These are phyloP conservation scores for Aspergillus arachidicola DNA, from an alignment of 2,329 filamentous ascomycete genomes.

Conservation along the genomic window DNA sequence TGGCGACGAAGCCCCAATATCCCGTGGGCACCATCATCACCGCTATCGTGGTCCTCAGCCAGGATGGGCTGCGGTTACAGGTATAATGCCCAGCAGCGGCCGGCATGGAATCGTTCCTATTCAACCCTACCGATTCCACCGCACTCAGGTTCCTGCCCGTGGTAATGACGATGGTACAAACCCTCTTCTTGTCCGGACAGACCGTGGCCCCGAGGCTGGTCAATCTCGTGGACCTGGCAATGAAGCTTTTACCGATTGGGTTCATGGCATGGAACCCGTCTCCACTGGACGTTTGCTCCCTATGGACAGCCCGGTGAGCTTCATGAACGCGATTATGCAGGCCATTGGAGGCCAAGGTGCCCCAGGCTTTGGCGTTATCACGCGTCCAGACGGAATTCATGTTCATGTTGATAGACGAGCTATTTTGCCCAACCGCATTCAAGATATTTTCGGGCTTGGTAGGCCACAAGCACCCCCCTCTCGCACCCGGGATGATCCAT, in stretches of 20 bases:
- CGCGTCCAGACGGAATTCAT: slow-evolving; percentile 55
- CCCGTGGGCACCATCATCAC: slow-evolving; percentile 50
- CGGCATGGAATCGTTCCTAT: slow-evolving; percentile 46
- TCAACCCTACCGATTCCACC: slow-evolving; percentile 48
- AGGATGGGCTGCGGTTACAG: slow-evolving; percentile 66
- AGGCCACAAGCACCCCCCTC: slow-evolving; percentile 33
- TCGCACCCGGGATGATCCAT: slow-evolving; percentile 51
- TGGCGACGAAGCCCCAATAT: slow-evolving; percentile 53
- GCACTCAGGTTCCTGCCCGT: slow-evolving; percentile 51
- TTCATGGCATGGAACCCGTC: slow-evolving; percentile 53
- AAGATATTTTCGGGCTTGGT: slow-evolving; percentile 46
- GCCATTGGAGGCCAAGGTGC: slow-evolving; percentile 52
- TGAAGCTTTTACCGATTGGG: slow-evolving; percentile 55
- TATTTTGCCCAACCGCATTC: slow-evolving; percentile 57
- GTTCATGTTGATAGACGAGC: slow-evolving; percentile 57
- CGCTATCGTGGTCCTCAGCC: slow-evolving; percentile 62
- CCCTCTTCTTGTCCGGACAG: slow-evolving; percentile 73
- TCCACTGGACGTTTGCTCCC: slow-evolving; percentile 48
- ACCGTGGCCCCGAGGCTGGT: slow-evolving; percentile 35
- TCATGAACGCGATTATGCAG: slow-evolving; percentile 61
- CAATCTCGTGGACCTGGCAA: slow-evolving; percentile 39
- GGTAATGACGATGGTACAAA: slow-evolving; percentile 80
- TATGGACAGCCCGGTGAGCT: slow-evolving; percentile 56
- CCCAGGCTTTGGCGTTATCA: slow-evolving; percentile 46
- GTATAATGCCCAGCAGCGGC: slow-evolving; percentile 53